A percentile compares a stretch with the other conserved stretches of the same genome.
Conservation (phyloP, 1,284 basidiomycete species). For the Fomitopsis schrenkii region DNA sequence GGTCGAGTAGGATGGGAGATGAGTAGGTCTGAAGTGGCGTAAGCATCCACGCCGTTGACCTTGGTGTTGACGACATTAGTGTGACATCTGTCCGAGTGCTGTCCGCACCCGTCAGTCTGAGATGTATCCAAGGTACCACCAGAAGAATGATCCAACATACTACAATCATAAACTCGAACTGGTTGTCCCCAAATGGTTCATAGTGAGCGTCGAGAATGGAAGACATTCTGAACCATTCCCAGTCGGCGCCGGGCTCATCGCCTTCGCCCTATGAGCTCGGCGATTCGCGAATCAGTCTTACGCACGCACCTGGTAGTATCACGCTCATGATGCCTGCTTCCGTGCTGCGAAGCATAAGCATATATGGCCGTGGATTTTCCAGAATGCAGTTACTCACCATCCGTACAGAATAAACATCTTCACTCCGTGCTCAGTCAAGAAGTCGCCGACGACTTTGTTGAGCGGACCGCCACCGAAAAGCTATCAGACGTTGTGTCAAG, state of each 20-base stretch:
- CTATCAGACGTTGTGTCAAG: conserved; percentile 2
- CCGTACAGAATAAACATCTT: conserved; percentile 14
- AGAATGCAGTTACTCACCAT: conserved; percentile 4
- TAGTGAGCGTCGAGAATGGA: conserved; percentile 2
- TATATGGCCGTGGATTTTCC: background rate
- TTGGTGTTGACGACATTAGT: conserved; percentile 26
- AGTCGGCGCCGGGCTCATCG: conserved; percentile 4
- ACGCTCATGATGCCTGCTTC: conserved; percentile 2
- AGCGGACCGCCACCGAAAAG: conserved; percentile 18
- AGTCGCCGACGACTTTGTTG: conserved; percentile 16
- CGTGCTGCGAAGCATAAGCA: background rate
- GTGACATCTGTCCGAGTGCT: conserved; percentile 1
- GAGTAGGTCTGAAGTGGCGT: conserved; percentile 39
- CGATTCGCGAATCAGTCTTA: too few relatives aligned
- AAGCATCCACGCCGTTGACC: conserved; percentile 28
- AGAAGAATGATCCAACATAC: conserved; percentile 1
- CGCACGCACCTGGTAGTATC: background rate
- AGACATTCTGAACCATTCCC: conserved; percentile 12
- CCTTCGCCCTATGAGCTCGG: background rate
- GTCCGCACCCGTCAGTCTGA: background rate
- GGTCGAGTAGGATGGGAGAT: conserved; percentile 40
- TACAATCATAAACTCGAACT: conserved; percentile 10
- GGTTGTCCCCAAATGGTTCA: conserved; percentile 7
- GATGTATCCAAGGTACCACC: background rate
- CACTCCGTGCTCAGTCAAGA: conserved; percentile 11